These are phyloP conservation scores for Coniochaeta sp. DNA, from an alignment of 2,329 filamentous ascomycete genomes.

Conservation along the genomic window DNA sequence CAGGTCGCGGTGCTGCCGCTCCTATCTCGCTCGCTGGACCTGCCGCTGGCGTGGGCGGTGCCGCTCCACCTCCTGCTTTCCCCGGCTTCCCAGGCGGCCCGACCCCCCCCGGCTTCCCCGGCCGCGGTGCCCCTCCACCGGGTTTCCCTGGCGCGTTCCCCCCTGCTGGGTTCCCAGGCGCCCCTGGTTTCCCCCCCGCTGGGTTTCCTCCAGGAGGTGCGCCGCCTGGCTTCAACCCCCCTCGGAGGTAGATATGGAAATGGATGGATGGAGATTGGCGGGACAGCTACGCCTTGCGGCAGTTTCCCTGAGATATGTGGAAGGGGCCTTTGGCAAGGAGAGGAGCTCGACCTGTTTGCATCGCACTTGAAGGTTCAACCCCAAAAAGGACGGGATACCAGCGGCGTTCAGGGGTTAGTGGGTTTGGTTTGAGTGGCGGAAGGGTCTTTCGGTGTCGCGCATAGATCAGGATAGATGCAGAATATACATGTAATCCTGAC, in stretches of 20 bases:
- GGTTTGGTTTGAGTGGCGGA: not conserved
- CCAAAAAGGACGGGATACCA: conserved; percentile 4
- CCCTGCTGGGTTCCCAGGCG: conserved; percentile 30
- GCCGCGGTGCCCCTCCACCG: conserved; percentile 44
- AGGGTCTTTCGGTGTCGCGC: not conserved
- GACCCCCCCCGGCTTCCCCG: conserved; percentile 38
- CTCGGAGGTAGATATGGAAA: conserved; percentile 42
- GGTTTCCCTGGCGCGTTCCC: conserved; percentile 44
- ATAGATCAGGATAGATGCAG: not conserved
- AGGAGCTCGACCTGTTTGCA: not conserved
- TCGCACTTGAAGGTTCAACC: not conserved
- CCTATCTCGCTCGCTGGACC: conserved; percentile 83
- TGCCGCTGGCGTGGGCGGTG: conserved; percentile 78
- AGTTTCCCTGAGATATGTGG: not conserved
- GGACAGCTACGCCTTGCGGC: not conserved
- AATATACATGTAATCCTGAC: not conserved
- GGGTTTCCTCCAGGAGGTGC: conserved; percentile 47
- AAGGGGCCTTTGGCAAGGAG: not conserved
- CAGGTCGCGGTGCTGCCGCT: conserved; percentile 66
- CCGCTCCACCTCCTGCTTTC: conserved; percentile 53
- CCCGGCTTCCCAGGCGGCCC: conserved; percentile 43
- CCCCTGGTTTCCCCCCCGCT: conserved; percentile 34
- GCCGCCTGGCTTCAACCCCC: conserved; percentile 68
- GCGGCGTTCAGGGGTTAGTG: not conserved
- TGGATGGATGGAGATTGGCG: not conserved